Evolutionary conservation across 169 alveolate species (phyloP), one percentile per base, ranked within the genome.

Genomic region (Eimeria necatrix): DNA sequence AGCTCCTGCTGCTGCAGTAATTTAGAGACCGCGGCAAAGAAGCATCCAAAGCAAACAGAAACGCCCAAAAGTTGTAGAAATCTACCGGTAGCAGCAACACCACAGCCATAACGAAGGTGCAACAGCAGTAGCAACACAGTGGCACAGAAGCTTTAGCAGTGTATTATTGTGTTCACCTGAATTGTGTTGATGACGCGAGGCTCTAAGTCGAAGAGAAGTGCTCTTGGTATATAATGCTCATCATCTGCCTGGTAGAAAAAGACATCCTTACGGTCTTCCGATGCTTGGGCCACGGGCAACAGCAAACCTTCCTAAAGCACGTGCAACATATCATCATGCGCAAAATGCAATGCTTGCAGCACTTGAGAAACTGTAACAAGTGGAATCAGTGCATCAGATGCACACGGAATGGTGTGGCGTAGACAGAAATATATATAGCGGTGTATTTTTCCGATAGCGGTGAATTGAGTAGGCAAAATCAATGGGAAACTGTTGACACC

Each of bases 201-300:
- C 95, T 99, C 99, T 94, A 99, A 96, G 97, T 99, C 99, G 92
- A 99, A 98, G 18, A 99, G 97, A 20, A 99, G 97, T 1, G 99
- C 99, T 53, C 99, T 61, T 2, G 98, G 97, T 7, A 96, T 98
- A 95, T 98, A 98, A 95, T 98, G 99, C 95, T 98, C 98, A 92
- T 98, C 99, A 93, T 98, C 99, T 0, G 99, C 96, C 78, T 99
- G 99, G 93, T 99, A 99, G 96, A 99, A 99, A 96, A 99, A 99
- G 70, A 99, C 99, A 96, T 99, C 99, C 96, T 99, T 98, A 53
- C 99, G 96, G 95, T 99, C 99, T 84, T 98, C 99, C 52, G 98
- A 98, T 61, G 98, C 94, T 56, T 96, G 96, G 41, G 91, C 81
- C 14, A 24, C 70, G 16, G 52, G 59, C 3, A 26, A 91, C 71